Evolutionary conservation across 2,329 filamentous ascomycete species (phyloP), one percentile per base, ranked within the genome.

Genomic region (Arthrobotrys sinensis): DNA sequence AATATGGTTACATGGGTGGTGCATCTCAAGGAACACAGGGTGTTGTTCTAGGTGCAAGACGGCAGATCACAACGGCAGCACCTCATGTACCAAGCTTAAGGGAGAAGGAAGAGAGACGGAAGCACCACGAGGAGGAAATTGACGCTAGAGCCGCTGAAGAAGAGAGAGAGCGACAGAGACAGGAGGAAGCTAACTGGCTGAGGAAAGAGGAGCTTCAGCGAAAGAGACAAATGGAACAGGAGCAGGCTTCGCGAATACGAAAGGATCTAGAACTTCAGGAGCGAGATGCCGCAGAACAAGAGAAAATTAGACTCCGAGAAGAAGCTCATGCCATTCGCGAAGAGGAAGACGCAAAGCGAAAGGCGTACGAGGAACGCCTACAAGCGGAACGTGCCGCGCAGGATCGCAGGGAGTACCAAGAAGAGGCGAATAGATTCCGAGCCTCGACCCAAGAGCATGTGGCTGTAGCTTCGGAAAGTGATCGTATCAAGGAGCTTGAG

Each of bases 1-100:
- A 99, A 83, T 99, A 99, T 83, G 94, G 96, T 6, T 99, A 97
- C 85, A 96, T 98, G 92, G 96, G 96, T 73, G 96, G 96, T 60
- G 96, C 96, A 28, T 97, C 93, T 82, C 96, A 99, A 84, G 95
- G 93, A 2, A 98, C 97, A 82, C 90, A 97, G 79, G 96, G 96
- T 16, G 93, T 99, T 81, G 90, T 93, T 10, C 98, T 98, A 84
- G 96, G 96, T 70, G 93, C 91, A 16, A 90, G 94, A 81, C 90
- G 96, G 77, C 96, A 99, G 85, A 98, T 99, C 83, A 98, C 94
- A 7, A 93, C 88, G 81, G 89, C 93, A 12, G 88, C 90, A 36
- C 96, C 96, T 4, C 84, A 89, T 53, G 93, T 98, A 8, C 94
- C 94, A 0, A 95, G 87, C 83, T 82, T 94, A 80, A 92, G 91